Percentiles rank a stretch among this genome's conserved stretches.
phyloP scores from a whole-genome alignment of 495 filamentous ascomycete species.

The Evansstolkia leycettana region DNA sequence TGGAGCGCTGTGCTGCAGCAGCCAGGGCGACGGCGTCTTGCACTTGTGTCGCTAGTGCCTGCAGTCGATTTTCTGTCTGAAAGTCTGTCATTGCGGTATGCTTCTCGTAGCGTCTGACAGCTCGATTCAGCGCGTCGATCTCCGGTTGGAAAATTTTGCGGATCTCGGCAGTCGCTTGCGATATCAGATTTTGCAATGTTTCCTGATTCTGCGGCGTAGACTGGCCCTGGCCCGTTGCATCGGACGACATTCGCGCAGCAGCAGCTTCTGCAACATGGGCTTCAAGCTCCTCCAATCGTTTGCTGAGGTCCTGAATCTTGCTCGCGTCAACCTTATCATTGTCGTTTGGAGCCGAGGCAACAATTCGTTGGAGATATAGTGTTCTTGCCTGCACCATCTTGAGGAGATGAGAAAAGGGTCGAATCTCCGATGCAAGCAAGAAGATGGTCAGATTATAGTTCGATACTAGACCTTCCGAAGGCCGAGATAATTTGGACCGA shows the following conservation, averaged over 20 bases:
- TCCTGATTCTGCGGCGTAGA: slow-evolving; percentile 3
- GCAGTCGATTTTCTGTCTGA: slow-evolving; percentile 65
- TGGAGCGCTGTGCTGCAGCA: slow-evolving; percentile 52
- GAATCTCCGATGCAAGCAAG: slow-evolving; percentile 73
- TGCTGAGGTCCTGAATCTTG: slow-evolving; percentile 43
- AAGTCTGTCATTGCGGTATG: slow-evolving; percentile 56
- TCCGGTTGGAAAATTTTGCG: slow-evolving; percentile 61
- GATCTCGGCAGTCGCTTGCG: slow-evolving; percentile 46
- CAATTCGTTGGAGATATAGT: slow-evolving; percentile 67
- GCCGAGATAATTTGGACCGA: slow-evolving; percentile 61
- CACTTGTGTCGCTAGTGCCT: slow-evolving; percentile 53
- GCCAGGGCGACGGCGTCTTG: slow-evolving; percentile 70
- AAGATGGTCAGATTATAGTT: slow-evolving; percentile 94
- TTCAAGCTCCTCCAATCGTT: slow-evolving; percentile 63
- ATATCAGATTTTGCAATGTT: slow-evolving; percentile 17
- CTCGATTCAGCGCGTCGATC: slow-evolving; percentile 79
- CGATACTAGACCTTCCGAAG: slow-evolving; percentile 76
- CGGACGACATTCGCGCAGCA: slow-evolving; percentile 12
- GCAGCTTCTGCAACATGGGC: slow-evolving; percentile 35
- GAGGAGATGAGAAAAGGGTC: slow-evolving; percentile 68
- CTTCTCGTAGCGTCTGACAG: slow-evolving; percentile 90
- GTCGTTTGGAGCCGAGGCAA: slow-evolving; percentile 37
- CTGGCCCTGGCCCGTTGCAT: slow-evolving; percentile 2
- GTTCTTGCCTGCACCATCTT: slow-evolving; percentile 69
- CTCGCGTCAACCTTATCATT: slow-evolving; percentile 22